Evolutionary conservation across 2,329 filamentous ascomycete species (phyloP), one percentile per base, ranked within the genome.

Genomic region (Hyphodiscus sp.): DNA sequence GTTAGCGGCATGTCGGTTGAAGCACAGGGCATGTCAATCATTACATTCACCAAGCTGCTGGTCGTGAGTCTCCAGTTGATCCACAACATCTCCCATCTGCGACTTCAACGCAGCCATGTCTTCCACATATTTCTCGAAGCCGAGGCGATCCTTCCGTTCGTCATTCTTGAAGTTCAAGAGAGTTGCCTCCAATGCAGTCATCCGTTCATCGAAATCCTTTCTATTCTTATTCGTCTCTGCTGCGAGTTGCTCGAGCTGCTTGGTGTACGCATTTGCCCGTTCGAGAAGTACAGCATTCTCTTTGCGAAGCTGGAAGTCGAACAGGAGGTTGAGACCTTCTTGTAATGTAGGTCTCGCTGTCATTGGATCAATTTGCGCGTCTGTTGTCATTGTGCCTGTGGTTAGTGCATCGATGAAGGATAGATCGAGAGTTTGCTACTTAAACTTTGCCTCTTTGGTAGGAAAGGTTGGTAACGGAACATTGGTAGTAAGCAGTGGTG

Each of bases 221-320:
- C 26, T 38, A 42, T 51, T 54, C 41, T 48, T 53, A 9, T 43
- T 30, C 33, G 30, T 44, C 13, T 59, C 48, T 2, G 50, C 29
- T 9, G 41, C 42, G 6, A 58, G 30, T 13, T 44, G 23, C 18
- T 57, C 47, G 26, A 53, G 52, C 18, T 44, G 18, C 10, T 41
- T 51, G 19, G 20, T 50, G 41, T 52, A 33, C 9, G 49, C 55
- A 19, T 54, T 48, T 33, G 63, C 29, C 29, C 59, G 47, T 8
- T 60, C 50, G 15, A 60, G 57, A 16, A 64, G 41, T 9, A 54
- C 56, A 15, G 51, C 53, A 43, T 63, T 53, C 45, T 66, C 64
- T 50, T 58, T 61, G 11, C 63, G 58, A 19, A 65, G 56, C 45
- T 65, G 63, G 20, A 49, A 52, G 46, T 56, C 53, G 61, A 60